Evolutionary conservation across 129 eudicot species (phyloP), one percentile per base, ranked within the genome.

Genomic region (Logfia minima): DNA sequence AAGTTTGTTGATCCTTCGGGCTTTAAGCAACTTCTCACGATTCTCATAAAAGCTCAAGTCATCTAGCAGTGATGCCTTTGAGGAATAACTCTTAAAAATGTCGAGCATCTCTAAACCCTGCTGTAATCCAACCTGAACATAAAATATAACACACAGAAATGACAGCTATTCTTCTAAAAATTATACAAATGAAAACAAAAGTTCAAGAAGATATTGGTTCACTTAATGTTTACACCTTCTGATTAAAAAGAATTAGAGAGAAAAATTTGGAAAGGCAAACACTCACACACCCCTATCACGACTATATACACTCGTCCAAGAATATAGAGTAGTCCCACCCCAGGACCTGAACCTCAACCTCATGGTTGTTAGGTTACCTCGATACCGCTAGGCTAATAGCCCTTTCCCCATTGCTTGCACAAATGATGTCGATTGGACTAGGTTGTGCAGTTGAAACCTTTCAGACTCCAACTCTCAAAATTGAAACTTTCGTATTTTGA

Each of bases 81-180:
- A 74, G 60, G 84, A 80, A 48, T 85, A 84, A 70, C 79, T 88
- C 83, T 93, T 93, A 75, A 93, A 88, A 39, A 93, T 88, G 67
- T 77, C 84, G 24, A 93, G 88, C 97, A 93, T 93, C 82, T 93
- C 89, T 43, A 90, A 63, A 29, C 98, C 98, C 77, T 90, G 87
- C 77, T 88, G 81, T 32, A 93, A 81, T 60, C 90, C 91, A 81
- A 93, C 83, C 98, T 93, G 86, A 48, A 31, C 51, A 53, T 58
- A 58, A 23, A 43, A 56, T 58, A 58, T 26, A 41, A 59, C 62
- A n/a, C 34, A 21, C 53, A 1, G 17, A 52, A 8, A 53, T 67
- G 68, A 77, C 56, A 65, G 3, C 28, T 62, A 59, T 7, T 43
- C 10, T 67, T 66, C 52, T 59, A 37, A 73, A 59, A 16, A 59